phyloP scores from a whole-genome alignment of 164 flowering plant species.

The Magnolia sinica region DNA sequence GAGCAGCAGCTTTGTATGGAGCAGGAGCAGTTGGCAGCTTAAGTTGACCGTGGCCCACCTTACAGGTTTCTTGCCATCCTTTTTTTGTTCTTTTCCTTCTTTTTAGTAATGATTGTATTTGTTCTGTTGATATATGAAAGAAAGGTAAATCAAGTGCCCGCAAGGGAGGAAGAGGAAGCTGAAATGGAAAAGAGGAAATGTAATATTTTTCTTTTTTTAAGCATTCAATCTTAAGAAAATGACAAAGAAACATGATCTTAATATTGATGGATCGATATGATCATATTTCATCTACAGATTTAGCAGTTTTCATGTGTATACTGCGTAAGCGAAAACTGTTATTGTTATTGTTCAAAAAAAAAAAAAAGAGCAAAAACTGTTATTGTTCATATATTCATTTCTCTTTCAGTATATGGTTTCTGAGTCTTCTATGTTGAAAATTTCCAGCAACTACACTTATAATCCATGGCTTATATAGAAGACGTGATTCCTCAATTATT shows the following conservation, averaged over 20 bases:
- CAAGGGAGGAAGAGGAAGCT: not conserved
- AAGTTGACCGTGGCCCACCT: conserved; percentile 3
- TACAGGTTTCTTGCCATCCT: not conserved
- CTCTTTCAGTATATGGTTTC: not conserved
- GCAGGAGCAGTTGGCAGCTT: conserved; percentile 87
- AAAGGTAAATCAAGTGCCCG: not conserved
- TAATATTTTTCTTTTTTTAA: too few species aligned
- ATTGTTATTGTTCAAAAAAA: not conserved
- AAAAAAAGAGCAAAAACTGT: too few species aligned
- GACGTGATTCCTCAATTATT: not conserved
- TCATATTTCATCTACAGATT: not conserved
- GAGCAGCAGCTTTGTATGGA: conserved; percentile 77
- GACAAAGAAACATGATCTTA: too few species aligned
- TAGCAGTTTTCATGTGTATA: not conserved
- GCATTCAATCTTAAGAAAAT: not conserved
- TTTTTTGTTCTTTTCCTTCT: too few species aligned
- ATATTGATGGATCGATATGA: too few species aligned
- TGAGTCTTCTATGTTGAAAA: not conserved
- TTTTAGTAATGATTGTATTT: not conserved
- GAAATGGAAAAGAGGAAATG: not conserved
- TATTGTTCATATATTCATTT: not conserved
- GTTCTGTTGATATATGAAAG: not conserved
- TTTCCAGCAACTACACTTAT: not conserved
- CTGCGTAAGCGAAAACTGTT: not conserved
- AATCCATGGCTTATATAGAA: too few species aligned